Percentiles rank a stretch among this genome's conserved stretches.
Conservation (phyloP, 2,329 filamentous ascomycete species). For the Neopestalotiopsis rosae region DNA sequence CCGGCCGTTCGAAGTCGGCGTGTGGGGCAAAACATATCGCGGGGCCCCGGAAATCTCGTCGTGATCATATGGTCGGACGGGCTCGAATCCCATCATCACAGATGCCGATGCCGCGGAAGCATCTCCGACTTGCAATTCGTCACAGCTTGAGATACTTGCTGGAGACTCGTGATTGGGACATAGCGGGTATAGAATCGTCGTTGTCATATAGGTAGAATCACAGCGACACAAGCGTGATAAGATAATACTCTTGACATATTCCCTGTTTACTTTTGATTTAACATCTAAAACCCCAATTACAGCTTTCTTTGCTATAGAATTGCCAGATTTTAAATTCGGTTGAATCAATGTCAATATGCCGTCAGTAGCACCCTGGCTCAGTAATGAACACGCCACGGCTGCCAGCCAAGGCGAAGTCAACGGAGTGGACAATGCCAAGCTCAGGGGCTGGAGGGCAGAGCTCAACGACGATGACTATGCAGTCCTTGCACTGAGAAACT, state of each 20-base stretch:
- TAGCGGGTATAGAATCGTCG: neutral
- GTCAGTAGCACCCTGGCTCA: conserved; percentile 3
- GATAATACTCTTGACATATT: neutral
- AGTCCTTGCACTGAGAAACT: conserved; percentile 15
- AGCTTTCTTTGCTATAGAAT: neutral
- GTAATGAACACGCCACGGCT: neutral
- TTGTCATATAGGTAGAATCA: neutral
- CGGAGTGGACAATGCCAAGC: neutral
- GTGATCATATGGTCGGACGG: neutral
- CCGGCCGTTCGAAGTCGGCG: neutral
- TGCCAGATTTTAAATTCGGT: neutral
- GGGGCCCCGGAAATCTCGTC: neutral
- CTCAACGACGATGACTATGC: conserved; percentile 19
- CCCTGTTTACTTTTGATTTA: neutral
- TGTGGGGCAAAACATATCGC: neutral
- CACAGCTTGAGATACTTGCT: neutral
- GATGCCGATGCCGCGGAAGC: neutral
- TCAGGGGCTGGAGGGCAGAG: conserved; percentile 13
- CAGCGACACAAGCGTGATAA: neutral
- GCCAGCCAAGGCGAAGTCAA: conserved; percentile 7
- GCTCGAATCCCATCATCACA: neutral
- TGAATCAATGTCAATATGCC: neutral
- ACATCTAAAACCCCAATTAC: neutral
- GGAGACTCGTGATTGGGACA: neutral
- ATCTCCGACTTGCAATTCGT: neutral